These are phyloP conservation scores for Mikania micrantha DNA, from an alignment of 129 eudicot genomes.

Conservation along the genomic window DNA sequence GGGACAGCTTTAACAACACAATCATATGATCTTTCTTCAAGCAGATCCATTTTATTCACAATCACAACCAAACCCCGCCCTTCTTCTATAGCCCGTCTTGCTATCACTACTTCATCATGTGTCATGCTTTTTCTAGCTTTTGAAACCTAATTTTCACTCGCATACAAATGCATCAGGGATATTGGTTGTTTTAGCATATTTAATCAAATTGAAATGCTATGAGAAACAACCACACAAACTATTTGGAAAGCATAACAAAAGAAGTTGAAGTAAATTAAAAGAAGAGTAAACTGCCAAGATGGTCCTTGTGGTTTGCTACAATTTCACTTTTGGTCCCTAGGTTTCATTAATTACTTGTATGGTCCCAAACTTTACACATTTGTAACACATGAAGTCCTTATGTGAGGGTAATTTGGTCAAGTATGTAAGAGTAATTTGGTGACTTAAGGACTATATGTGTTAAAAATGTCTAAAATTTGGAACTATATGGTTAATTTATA, in stretches of 20 bases:
- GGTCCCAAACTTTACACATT: no score
- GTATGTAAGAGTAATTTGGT: no score
- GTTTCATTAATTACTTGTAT: no score
- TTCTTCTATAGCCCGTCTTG: slow-evolving; percentile 92
- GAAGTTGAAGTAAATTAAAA: background rate
- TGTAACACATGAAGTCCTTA: no score
- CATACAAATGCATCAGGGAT: background rate
- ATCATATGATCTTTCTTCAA: slow-evolving; percentile 53
- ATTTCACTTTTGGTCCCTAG: no score
- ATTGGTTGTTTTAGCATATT: background rate
- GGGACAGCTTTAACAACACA: slow-evolving; percentile 69
- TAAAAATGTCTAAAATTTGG: no score
- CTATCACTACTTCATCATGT: slow-evolving; percentile 91
- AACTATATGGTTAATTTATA: no score
- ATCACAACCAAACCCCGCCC: slow-evolving; percentile 91
- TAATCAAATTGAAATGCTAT: background rate
- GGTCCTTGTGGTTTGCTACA: no score
- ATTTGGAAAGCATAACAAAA: background rate
- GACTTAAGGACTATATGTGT: no score
- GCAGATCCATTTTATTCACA: slow-evolving; percentile 96
- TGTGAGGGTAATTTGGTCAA: no score
- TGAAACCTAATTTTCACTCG: slow-evolving; percentile 51
- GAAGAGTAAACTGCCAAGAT: no score
- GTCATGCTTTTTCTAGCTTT: slow-evolving; percentile 74
- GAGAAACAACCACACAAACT: background rate